phyloP scores from a whole-genome alignment of 140 eudicot species.

The Eryngium alpinum region DNA sequence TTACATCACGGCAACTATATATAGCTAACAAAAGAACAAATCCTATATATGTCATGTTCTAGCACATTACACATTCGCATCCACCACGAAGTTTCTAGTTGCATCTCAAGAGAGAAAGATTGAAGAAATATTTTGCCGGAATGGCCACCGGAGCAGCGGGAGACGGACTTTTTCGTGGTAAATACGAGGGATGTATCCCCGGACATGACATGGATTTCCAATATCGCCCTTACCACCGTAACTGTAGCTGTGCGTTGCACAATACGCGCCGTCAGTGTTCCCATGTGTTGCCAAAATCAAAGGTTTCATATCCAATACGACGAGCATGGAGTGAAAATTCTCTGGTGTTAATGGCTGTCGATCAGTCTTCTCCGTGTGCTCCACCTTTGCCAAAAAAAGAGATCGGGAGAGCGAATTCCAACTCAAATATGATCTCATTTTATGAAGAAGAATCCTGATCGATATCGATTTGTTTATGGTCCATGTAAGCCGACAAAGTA shows the following conservation, averaged over 20 bases:
- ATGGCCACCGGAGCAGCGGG: constrained; percentile 42
- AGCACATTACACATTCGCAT: too few relatives aligned
- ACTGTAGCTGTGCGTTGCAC: constrained; percentile 49
- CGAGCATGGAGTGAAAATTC: constrained; percentile 12
- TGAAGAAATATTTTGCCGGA: not conserved
- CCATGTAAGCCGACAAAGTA: not conserved
- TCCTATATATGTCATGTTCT: too few relatives aligned
- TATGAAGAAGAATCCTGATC: not conserved
- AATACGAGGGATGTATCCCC: constrained; percentile 35
- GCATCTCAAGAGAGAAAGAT: not conserved
- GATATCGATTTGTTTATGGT: not conserved
- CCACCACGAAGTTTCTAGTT: too few relatives aligned
- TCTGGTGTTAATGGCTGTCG: not conserved
- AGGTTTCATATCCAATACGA: constrained; percentile 8
- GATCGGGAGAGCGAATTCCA: not conserved
- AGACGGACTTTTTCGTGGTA: constrained; percentile 25
- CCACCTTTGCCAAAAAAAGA: not conserved
- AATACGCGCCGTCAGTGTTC: constrained; percentile 16
- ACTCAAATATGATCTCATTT: not conserved
- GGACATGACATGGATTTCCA: constrained; percentile 22
- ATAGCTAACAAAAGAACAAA: too few relatives aligned
- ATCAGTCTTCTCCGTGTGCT: not conserved
- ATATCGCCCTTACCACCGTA: constrained; percentile 44
- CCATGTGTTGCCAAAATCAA: not conserved
- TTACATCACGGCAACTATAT: too few relatives aligned